Base-by-base conservation (phyloP, 352 stramenopile genomes). In the Phytophthora capsici region DNA sequence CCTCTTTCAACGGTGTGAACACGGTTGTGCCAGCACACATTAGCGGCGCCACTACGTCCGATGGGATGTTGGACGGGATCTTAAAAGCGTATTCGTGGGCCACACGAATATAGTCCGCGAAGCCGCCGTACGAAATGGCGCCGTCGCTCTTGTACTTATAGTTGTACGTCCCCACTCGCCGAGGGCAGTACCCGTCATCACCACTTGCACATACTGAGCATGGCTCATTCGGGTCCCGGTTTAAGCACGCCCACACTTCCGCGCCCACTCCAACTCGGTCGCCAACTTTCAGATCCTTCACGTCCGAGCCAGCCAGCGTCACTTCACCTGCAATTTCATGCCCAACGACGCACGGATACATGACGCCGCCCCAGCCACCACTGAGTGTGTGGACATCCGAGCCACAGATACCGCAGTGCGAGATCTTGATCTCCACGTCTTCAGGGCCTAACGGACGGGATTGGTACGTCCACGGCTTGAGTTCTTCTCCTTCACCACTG, bases 141-240 rank as follows among this genome's bases (percentile, higher is more conserved):
- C 85, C 85, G 40, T 91, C 80, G 22, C 52, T 54, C 47, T 66
- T 54, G 41, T 74, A 78, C 54, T 57, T 66, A 60, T 41, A 37
- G 63, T 77, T 79, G 67, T 94, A 92, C 7, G 81, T 93, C 23
- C 41, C 56, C 2, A 85, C 66, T n/a, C 34, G 51, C 43, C 66
- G 66, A 6, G 36, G 59, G 57, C 89, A 96, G 61, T 84, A 80
- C n/a, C 87, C 54, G 59, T 97, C 84, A 17, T 76, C 26, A n/a
- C 80, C 80, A 28, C 40, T 45, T 23, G 75, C 49, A 60, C 90
- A 97, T 16, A 74, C 44, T 0, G 77, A 71, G 71, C 89, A 97
- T 3, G 58, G 57, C 4, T 25, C 43, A 32, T 75, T 88, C 4
- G 58, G 62, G 68, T 93, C 69, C 37, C 84, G 77, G 41, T 80